Evolutionary conservation across 2,329 filamentous ascomycete species (phyloP).

Genomic region (Cladosporium colombiae): DNA sequence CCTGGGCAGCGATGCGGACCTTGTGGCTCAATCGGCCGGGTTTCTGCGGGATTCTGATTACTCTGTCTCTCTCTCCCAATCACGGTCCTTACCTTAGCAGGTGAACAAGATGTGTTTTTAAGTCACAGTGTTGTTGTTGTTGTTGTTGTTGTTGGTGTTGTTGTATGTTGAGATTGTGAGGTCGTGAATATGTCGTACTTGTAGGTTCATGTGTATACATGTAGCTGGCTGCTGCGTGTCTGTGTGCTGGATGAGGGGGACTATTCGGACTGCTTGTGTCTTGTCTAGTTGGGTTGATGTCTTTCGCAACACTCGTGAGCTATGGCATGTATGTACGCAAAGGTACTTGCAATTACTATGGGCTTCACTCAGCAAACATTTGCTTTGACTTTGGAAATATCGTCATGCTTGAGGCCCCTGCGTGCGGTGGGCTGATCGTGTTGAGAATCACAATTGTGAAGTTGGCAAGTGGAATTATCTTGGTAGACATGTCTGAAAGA

Average conservation of each 20-base stretch:
- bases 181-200: background rate
- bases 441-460: background rate
- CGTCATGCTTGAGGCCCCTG: background rate
- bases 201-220: background rate
- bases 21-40: conserved; percentile 17
- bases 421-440: too few species aligned
- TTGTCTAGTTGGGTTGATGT: background rate
- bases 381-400: too few species aligned
- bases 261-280: background rate
- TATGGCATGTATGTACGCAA: too few species aligned
- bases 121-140: background rate
- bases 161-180: background rate
- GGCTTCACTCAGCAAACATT: too few species aligned
- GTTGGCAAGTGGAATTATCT: background rate
- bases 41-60: conserved; percentile 13
- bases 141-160: background rate
- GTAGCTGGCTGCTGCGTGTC: background rate
- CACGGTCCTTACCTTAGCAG: conserved; percentile 15
- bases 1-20: conserved; percentile 14
- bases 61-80: background rate
- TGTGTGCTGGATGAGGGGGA: background rate
- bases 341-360: too few species aligned
- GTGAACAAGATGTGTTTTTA: background rate
- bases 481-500: background rate
- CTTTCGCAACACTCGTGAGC: too few species aligned